These are phyloP conservation scores for Cicer yamashitae DNA, from an alignment of 306 rosid genomes.

Conservation along the genomic window DNA sequence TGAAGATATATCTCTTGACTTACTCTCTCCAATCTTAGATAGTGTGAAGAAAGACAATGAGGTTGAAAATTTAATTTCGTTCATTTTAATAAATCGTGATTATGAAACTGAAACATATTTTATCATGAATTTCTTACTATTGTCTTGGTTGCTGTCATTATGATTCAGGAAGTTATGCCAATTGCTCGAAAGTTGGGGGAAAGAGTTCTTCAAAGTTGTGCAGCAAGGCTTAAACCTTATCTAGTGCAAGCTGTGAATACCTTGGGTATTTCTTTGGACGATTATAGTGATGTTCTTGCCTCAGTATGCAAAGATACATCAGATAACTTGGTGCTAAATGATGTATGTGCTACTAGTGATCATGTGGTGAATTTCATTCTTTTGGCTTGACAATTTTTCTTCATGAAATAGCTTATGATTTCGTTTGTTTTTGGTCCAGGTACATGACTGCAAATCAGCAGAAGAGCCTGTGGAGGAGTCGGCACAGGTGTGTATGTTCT, in stretches of 20 bases:
- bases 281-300: conserved; percentile 71
- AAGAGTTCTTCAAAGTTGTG: conserved; percentile 72
- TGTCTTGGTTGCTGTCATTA: conserved; percentile 14
- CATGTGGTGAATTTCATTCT: conserved; percentile 53
- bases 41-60: conserved; percentile 69
- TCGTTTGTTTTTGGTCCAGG: conserved; percentile 50
- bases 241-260: conserved; percentile 63
- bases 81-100: conserved; percentile 6
- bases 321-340: conserved; percentile 58
- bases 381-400: background rate
- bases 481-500: conserved; percentile 46
- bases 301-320: conserved; percentile 69
- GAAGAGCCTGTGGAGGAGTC: conserved; percentile 63
- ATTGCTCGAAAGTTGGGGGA: conserved; percentile 74
- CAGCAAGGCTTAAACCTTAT: conserved; percentile 69
- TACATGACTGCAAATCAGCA: conserved; percentile 56
- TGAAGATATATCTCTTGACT: conserved; percentile 74
- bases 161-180: conserved; percentile 66
- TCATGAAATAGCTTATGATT: background rate
- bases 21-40: conserved; percentile 73
- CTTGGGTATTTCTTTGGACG: conserved; percentile 57
- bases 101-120: conserved; percentile 26
- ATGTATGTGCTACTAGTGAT: conserved; percentile 58
- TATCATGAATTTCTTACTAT: conserved; percentile 12
- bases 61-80: conserved; percentile 45